Evolutionary conservation across 2,329 filamentous ascomycete genomes (phyloP).

Genomic region (Tolypocladium ophioglossoides): DNA sequence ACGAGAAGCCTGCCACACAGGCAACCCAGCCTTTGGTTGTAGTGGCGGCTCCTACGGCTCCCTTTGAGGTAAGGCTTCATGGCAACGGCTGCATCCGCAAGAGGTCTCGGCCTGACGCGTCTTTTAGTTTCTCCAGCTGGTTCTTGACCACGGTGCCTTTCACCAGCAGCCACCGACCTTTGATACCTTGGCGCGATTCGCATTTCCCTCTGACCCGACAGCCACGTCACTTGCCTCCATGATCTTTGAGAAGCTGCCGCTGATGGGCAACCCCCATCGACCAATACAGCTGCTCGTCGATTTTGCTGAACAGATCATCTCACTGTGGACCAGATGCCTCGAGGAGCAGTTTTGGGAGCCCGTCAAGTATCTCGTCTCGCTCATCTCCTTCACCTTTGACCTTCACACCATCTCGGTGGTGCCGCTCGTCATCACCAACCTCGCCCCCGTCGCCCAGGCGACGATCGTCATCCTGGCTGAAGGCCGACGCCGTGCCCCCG

Average conservation of each 20-base stretch:
- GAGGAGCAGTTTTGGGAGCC: conserved; percentile 53
- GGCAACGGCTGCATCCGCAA: neutral
- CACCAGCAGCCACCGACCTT: conserved; percentile 51
- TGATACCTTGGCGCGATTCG: conserved; percentile 54
- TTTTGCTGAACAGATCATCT: conserved; percentile 53
- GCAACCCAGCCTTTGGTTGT: conserved; percentile 9
- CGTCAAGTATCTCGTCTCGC: conserved; percentile 52
- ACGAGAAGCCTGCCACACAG: conserved; percentile 9
- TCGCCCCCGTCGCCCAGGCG: conserved; percentile 44
- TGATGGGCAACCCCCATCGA: conserved; percentile 37
- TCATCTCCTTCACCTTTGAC: conserved; percentile 53
- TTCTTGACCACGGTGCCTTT: conserved; percentile 50
- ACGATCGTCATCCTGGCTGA: conserved; percentile 51
- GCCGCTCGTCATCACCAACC: conserved; percentile 44
- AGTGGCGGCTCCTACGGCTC: conserved; percentile 14
- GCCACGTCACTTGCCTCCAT: conserved; percentile 52
- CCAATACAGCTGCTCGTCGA: conserved; percentile 49
- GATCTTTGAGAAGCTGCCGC: conserved; percentile 56
- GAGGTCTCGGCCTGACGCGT: neutral
- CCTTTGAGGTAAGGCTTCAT: conserved; percentile 32
- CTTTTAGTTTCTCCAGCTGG: conserved; percentile 46
- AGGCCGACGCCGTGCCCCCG: conserved; percentile 38
- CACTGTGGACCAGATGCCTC: conserved; percentile 58
- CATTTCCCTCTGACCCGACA: conserved; percentile 51
- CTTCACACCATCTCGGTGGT: conserved; percentile 49